Base-by-base conservation (phyloP, 257 asterid species). In the Ophiorrhiza pumila region DNA sequence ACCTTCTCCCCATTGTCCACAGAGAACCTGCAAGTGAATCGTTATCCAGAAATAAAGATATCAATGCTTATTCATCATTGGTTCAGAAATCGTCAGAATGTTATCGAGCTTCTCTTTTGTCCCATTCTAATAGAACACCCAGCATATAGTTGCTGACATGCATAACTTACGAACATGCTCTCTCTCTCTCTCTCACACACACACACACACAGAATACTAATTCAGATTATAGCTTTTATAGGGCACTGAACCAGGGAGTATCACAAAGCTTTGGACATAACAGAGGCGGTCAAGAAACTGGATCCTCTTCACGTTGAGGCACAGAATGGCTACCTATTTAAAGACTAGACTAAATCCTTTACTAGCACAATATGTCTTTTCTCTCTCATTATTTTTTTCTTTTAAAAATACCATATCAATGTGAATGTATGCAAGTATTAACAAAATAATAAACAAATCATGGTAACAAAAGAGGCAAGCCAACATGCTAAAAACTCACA, bases 1-100 rank as follows among this genome's bases (percentile, higher is more conserved):
- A 78, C 86, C 68, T 49, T 87, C 89, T 73, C 69, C 80, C 99
- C 99, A 94, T 45, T 72, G 77, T 70, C 97, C 97, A 74, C 97
- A 90, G 4, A 87, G 63, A 63, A 94, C 88, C 97, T 94, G 91
- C 80, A 79, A 65, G 77, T 65, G 75, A 42, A 60, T 60, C 41
- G 47, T 50, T 57, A 39, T 69, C 71, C 56, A 72, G 63, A 41
- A 65, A 32, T 59, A 20, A 15, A 37, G 56, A 59, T 43, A 65
- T 13, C 58, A 58, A 53, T 49, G 58, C 29, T 53, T 17, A 60
- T 25, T 46, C 25, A 32, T 14, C 27, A 60, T 25, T n/a, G 17
- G 35, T 14, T 17, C 29, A 34, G 18, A 53, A 37, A 23, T 34
- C 46, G 35, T 60, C 35, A 61, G 49, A n/a, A 9, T 25, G 50